Conservation (phyloP, 495 filamentous ascomycete species). For the Tuber microsphaerosporum region DNA sequence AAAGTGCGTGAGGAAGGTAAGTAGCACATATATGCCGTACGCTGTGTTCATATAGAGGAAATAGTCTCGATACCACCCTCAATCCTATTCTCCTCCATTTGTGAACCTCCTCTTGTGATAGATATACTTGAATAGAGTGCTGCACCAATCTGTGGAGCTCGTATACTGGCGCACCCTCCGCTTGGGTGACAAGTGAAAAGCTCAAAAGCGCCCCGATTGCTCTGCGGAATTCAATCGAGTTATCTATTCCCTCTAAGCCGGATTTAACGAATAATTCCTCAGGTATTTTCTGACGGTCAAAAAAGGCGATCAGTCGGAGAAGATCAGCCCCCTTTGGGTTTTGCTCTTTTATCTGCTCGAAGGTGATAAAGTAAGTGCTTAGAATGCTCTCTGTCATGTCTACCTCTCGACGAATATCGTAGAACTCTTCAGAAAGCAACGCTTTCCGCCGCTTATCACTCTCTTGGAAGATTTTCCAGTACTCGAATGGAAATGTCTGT, state of each 20-base stretch:
- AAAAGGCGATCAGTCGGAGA: constrained; percentile 40
- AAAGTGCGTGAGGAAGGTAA: constrained; percentile 11
- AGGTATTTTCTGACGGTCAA: constrained; percentile 42
- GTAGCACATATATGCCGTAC: constrained; percentile 3
- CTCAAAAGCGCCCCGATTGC: constrained; percentile 9
- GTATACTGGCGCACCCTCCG: constrained; percentile 5
- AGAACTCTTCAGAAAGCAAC: not conserved
- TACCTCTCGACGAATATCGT: not conserved
- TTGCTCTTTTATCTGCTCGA: constrained; percentile 43
- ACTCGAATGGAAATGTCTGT: not conserved
- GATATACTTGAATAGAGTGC: constrained; percentile 12
- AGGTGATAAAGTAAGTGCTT: constrained; percentile 48
- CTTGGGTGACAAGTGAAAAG: constrained; percentile 14
- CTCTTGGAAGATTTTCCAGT: not conserved
- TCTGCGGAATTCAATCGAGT: constrained; percentile 7
- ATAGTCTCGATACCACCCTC: not conserved
- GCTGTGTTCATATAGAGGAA: not conserved
- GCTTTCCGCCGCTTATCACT: not conserved
- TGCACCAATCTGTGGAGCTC: constrained; percentile 21
- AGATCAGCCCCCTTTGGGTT: constrained; percentile 37
- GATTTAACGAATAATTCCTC: constrained; percentile 14
- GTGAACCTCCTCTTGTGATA: not conserved
- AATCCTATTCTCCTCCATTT: constrained; percentile 1
- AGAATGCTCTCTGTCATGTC: constrained; percentile 21
- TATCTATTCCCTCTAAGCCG: not conserved